Conservation (phyloP, 2,329 filamentous ascomycete species). For the Aspergillus ochraceus region DNA sequence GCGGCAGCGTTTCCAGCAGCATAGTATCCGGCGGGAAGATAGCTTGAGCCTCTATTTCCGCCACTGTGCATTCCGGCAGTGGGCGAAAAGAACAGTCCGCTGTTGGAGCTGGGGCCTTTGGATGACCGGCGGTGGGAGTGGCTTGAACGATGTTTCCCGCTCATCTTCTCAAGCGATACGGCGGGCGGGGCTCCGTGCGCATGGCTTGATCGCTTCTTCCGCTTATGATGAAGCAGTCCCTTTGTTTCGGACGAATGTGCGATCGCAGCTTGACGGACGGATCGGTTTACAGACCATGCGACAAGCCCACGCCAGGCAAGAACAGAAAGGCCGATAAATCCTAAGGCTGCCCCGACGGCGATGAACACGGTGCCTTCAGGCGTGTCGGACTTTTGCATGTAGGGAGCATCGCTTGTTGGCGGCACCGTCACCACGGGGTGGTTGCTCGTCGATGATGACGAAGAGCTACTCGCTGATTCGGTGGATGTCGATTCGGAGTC, state of each 20-base stretch:
- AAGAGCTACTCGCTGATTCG: conserved; percentile 18
- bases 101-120: conserved; percentile 56
- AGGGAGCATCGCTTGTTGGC: conserved; percentile 80
- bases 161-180: conserved; percentile 57
- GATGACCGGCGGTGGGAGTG: conserved; percentile 30
- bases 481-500: conserved; percentile 25
- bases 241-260: conserved; percentile 73
- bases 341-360: conserved; percentile 83
- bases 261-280: conserved; percentile 80
- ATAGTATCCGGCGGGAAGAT: conserved; percentile 90
- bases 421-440: conserved; percentile 74
- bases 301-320: conserved; percentile 85
- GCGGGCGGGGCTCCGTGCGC: conserved; percentile 32
- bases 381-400: conserved; percentile 81
- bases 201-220: conserved; percentile 35
- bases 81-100: conserved; percentile 90
- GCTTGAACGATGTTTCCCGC: conserved; percentile 35
- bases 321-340: conserved; percentile 76
- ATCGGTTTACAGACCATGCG: conserved; percentile 87
- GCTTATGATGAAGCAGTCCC: conserved; percentile 54
- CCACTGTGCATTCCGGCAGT: conserved; percentile 65
- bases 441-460: conserved; percentile 46
- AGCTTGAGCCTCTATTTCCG: conserved; percentile 68
- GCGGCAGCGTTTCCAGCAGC: conserved; percentile 63
- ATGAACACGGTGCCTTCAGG: conserved; percentile 98